phyloP scores from a whole-genome alignment of 139 green algal species.

The Chlorella sorokiniana region DNA sequence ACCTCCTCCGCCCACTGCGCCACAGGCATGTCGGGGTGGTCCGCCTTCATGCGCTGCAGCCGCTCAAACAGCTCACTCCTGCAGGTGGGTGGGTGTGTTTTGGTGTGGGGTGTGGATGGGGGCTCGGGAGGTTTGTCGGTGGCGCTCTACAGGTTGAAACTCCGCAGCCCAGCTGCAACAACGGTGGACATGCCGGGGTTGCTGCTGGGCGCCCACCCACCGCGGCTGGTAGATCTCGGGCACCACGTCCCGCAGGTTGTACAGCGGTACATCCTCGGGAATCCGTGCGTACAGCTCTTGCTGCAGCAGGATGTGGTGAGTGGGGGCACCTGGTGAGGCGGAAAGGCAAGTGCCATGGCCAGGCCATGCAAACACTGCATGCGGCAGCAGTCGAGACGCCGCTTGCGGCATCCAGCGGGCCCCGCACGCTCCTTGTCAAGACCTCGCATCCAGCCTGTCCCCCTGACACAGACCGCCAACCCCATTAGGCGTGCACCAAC shows the following conservation, averaged over 20 bases:
- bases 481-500: too few species aligned
- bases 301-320: not conserved
- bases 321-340: too few species aligned
- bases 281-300: conserved; percentile 33
- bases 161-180: not conserved
- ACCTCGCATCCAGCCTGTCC: too few species aligned
- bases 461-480: too few species aligned
- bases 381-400: too few species aligned
- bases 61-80: conserved; percentile 14
- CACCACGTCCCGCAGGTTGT: conserved; percentile 43
- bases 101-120: not conserved
- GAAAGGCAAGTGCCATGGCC: too few species aligned
- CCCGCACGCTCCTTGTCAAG: too few species aligned
- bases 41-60: conserved; percentile 8
- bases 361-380: too few species aligned
- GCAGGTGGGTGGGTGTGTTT: not conserved
- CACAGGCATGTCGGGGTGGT: conserved; percentile 14
- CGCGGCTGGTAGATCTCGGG: conserved; percentile 37
- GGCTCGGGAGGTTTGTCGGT: not conserved
- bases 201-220: not conserved
- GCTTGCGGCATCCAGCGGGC: too few species aligned
- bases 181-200: not conserved
- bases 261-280: conserved; percentile 49
- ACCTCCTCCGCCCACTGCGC: not conserved
- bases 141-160: too few species aligned